These are phyloP conservation scores for Penicillium silybi DNA, from an alignment of 495 filamentous ascomycete genomes.

Conservation along the genomic window DNA sequence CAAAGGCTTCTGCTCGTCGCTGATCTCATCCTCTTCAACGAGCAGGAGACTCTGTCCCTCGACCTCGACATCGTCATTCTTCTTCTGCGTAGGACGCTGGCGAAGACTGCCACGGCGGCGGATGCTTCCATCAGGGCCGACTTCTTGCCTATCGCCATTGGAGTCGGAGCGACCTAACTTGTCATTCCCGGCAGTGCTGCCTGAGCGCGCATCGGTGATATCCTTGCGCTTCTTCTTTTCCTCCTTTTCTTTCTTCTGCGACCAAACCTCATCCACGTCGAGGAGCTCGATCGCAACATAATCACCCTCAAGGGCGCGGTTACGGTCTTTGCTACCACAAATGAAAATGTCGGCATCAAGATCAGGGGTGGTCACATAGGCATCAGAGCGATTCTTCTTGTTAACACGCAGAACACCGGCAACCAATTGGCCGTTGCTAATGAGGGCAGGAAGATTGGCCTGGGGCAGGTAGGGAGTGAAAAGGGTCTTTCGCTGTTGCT, in stretches of 20 bases:
- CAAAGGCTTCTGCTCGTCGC: slow-evolving; percentile 93
- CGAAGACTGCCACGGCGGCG: slow-evolving; percentile 89
- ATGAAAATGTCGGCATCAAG: slow-evolving; percentile 99
- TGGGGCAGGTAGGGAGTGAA: slow-evolving; percentile 98
- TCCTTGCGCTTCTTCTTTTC: slow-evolving; percentile 99
- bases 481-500: slow-evolving; percentile 94
- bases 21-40: slow-evolving; percentile 98
- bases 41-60: slow-evolving; percentile 95
- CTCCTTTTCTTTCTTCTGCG: slow-evolving; percentile 97
- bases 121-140: slow-evolving; percentile 73
- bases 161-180: slow-evolving; percentile 61
- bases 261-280: slow-evolving; percentile 98
- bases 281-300: slow-evolving; percentile 93
- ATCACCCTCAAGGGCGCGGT: slow-evolving; percentile 93
- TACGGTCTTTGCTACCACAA: slow-evolving; percentile 97
- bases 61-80: slow-evolving; percentile 99
- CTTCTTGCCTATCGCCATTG: slow-evolving; percentile 59
- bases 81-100: slow-evolving; percentile 97
- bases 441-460: slow-evolving; percentile 84
- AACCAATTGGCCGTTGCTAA: slow-evolving; percentile 89
- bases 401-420: slow-evolving; percentile 96
- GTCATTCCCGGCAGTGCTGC: slow-evolving; percentile 65
- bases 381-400: slow-evolving; percentile 98
- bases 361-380: slow-evolving; percentile 91
- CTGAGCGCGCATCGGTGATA: slow-evolving; percentile 82